A percentile compares a stretch with the other conserved stretches of the same genome.
Evolutionary conservation across 2,329 filamentous ascomycete genomes (phyloP).

Genomic region (Claviceps spartinae): DNA sequence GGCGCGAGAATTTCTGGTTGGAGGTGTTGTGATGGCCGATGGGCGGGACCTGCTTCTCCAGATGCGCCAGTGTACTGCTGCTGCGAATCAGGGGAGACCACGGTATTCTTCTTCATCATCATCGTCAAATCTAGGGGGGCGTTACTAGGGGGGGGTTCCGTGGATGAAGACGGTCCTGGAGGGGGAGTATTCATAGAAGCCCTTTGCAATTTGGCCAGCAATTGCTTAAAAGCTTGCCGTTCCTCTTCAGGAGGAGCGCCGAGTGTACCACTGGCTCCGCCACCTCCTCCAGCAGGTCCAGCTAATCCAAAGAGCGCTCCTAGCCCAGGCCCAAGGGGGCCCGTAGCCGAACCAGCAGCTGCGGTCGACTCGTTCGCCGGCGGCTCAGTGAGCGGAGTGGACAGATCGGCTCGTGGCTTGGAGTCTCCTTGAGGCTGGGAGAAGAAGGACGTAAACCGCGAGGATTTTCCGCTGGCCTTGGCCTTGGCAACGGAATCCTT

Average conservation of each 20-base stretch:
- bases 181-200: conserved; percentile 35
- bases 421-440: conserved; percentile 34
- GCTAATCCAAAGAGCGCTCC: conserved; percentile 3
- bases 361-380: conserved; percentile 8
- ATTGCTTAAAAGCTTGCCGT: conserved; percentile 71
- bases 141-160: conserved; percentile 24
- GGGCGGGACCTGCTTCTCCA: conserved; percentile 29
- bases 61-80: conserved; percentile 32
- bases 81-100: conserved; percentile 35
- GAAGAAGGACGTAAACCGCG: conserved; percentile 77
- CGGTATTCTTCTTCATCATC: conserved; percentile 17
- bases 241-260: conserved; percentile 44
- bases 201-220: conserved; percentile 68
- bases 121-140: conserved; percentile 8
- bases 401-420: conserved; percentile 34
- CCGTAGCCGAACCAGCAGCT: conserved; percentile 3
- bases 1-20: conserved; percentile 41
- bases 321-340: conserved; percentile 3
- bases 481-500: conserved; percentile 27
- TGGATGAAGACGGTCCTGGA: conserved; percentile 28
- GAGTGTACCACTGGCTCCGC: background rate
- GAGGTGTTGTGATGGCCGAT: conserved; percentile 23
- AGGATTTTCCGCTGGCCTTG: conserved; percentile 53
- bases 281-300: background rate
- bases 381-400: conserved; percentile 26